These are phyloP conservation scores for Linnemannia schmuckeri DNA, from an alignment of 192 early-diverging fungal species.

Conservation along the genomic window DNA sequence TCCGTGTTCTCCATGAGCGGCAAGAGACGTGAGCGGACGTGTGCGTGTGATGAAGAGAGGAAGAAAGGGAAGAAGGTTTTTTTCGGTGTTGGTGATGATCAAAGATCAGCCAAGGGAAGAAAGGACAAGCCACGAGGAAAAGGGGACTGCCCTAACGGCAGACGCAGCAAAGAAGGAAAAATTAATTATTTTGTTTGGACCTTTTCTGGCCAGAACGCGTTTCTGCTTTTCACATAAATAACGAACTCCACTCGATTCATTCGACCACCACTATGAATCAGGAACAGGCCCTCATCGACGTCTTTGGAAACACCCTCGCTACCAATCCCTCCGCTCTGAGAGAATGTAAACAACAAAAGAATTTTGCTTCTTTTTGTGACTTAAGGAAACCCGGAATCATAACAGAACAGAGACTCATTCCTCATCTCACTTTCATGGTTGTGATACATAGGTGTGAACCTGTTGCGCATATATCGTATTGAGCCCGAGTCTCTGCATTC, in stretches of 20 bases:
- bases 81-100: too few species aligned
- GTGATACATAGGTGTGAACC: constrained; percentile 14
- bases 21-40: not conserved
- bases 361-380: not conserved
- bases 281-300: constrained; percentile 2
- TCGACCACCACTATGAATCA: constrained; percentile 4
- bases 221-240: not conserved
- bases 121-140: not conserved
- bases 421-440: not conserved
- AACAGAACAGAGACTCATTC: constrained; percentile 7
- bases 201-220: not conserved
- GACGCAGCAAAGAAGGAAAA: not conserved
- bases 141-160: not conserved
- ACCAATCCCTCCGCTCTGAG: not conserved
- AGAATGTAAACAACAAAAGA: constrained; percentile 7
- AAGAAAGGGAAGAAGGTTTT: too few species aligned
- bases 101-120: not conserved
- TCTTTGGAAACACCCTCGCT: constrained; percentile 11
- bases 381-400: not conserved
- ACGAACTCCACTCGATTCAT: not conserved
- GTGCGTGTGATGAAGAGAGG: not conserved
- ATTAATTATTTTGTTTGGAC: not conserved
- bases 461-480: constrained; percentile 35
- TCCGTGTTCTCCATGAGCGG: constrained; percentile 7
- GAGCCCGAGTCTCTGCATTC: constrained; percentile 42